A percentile compares a stretch with the other conserved stretches of the same genome.
Conservation (phyloP, 768 basidiomycete species). For the Termitomyces sp. region DNA sequence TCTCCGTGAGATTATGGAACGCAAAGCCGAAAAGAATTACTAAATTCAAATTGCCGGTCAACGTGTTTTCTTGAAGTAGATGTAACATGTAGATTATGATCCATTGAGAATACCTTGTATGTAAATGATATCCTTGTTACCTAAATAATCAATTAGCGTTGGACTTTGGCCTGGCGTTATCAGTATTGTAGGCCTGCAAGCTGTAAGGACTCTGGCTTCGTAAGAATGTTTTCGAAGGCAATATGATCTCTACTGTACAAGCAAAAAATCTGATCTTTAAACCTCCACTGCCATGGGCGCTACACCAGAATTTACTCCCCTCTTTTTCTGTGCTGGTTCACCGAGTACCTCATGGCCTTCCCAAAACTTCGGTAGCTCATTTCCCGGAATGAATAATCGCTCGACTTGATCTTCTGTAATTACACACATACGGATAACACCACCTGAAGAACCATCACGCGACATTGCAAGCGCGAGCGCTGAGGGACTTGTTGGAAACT, state of each 20-base stretch:
- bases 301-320: constrained; percentile 26
- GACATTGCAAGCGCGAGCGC: constrained; percentile 95
- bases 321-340: constrained; percentile 23
- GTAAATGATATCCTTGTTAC: constrained; percentile 6
- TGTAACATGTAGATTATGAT: constrained; percentile 2
- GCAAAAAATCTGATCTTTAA: constrained; percentile 16
- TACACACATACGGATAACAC: constrained; percentile 95
- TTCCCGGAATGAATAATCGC: constrained; percentile 86
- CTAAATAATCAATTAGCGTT: not conserved
- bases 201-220: not conserved
- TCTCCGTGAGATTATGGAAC: constrained; percentile 88
- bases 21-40: constrained; percentile 77
- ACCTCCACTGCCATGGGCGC: constrained; percentile 45
- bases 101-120: constrained; percentile 12
- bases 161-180: not conserved
- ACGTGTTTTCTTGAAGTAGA: constrained; percentile 19
- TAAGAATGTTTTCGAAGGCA: not conserved
- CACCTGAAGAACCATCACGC: constrained; percentile 96
- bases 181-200: not conserved
- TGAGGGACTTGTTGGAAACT: constrained; percentile 22
- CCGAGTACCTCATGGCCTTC: constrained; percentile 73
- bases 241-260: constrained; percentile 11
- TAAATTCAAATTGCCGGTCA: constrained; percentile 7
- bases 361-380: constrained; percentile 88
- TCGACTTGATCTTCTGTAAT: constrained; percentile 93